A percentile compares a stretch with the other conserved stretches of the same genome.
Conservation (phyloP, 768 basidiomycete species). For the Psilocybe azurescens region DNA sequence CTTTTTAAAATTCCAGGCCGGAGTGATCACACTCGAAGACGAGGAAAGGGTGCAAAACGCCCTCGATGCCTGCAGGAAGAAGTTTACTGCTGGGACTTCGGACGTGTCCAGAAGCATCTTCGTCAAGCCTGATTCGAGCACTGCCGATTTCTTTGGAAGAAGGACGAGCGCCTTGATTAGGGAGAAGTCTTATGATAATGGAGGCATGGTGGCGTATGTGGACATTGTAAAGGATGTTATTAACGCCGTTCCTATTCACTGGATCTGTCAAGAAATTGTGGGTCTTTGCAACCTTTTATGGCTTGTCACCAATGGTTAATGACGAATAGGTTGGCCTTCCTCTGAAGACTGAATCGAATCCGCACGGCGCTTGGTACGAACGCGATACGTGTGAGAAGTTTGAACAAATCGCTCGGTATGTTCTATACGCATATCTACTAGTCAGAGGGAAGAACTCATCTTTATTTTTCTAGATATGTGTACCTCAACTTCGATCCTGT, state of each 20-base stretch:
- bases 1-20: neutral
- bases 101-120: slow-evolving; percentile 27
- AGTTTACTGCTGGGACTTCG: slow-evolving; percentile 17
- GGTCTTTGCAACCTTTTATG: slow-evolving; percentile 27
- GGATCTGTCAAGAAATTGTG: slow-evolving; percentile 64
- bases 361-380: slow-evolving; percentile 40
- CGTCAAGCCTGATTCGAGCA: slow-evolving; percentile 18
- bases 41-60: slow-evolving; percentile 15
- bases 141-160: slow-evolving; percentile 36
- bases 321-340: slow-evolving; percentile 49
- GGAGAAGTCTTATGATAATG: slow-evolving; percentile 38
- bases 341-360: slow-evolving; percentile 38
- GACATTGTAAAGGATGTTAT: slow-evolving; percentile 75
- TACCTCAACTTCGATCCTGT: slow-evolving; percentile 48
- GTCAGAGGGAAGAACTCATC: neutral
- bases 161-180: slow-evolving; percentile 39
- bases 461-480: slow-evolving; percentile 39
- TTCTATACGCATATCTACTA: slow-evolving; percentile 17
- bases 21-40: slow-evolving; percentile 3
- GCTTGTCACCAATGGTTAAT: neutral
- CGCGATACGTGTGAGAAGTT: slow-evolving; percentile 46
- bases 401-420: slow-evolving; percentile 53
- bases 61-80: slow-evolving; percentile 16
- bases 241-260: slow-evolving; percentile 64
- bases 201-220: slow-evolving; percentile 36